Percentiles rank a stretch among this genome's conserved stretches.
Conservation (phyloP, 1,139 yeast genomes). For the Geotrichum carabidarum region DNA sequence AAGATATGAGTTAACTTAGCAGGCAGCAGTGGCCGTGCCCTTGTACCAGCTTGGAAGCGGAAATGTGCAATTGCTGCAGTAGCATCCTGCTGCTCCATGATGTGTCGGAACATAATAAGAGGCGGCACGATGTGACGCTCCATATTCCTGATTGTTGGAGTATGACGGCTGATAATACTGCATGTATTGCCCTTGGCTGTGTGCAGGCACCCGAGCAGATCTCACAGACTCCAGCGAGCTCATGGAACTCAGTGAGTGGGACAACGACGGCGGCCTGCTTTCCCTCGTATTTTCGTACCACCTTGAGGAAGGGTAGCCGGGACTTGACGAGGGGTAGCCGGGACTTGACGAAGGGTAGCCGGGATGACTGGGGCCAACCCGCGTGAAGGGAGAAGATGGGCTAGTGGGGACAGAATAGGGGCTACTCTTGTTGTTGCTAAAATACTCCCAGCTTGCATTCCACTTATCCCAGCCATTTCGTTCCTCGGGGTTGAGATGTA, state of each 20-base stretch:
- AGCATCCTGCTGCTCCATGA: constrained; percentile 16
- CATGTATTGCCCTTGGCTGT: constrained; percentile 7
- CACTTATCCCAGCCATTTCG: constrained; percentile 39
- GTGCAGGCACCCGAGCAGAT: background rate
- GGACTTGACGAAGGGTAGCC: constrained; percentile 7
- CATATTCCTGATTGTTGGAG: constrained; percentile 6
- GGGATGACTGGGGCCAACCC: background rate
- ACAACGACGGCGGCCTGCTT: constrained; percentile 4
- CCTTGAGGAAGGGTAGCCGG: constrained; percentile 16
- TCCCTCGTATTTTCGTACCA: constrained; percentile 17
- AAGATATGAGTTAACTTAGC: background rate
- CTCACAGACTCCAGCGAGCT: background rate
- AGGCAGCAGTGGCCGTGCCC: background rate
- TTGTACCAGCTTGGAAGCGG: background rate
- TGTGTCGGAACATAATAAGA: constrained; percentile 15
- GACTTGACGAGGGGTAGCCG: background rate
- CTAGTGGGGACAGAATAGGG: constrained; percentile 9
- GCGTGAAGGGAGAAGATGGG: background rate
- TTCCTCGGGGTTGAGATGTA: constrained; percentile 33
- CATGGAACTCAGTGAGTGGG: constrained; percentile 10
- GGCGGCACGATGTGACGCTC: background rate
- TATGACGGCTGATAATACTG: constrained; percentile 20
- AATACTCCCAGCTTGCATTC: constrained; percentile 36
- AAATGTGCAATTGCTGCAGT: constrained; percentile 18
- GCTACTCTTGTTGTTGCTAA: constrained; percentile 18